Base-by-base conservation (phyloP, 2,329 filamentous ascomycete genomes). In the Metarhizium anisopliae region DNA sequence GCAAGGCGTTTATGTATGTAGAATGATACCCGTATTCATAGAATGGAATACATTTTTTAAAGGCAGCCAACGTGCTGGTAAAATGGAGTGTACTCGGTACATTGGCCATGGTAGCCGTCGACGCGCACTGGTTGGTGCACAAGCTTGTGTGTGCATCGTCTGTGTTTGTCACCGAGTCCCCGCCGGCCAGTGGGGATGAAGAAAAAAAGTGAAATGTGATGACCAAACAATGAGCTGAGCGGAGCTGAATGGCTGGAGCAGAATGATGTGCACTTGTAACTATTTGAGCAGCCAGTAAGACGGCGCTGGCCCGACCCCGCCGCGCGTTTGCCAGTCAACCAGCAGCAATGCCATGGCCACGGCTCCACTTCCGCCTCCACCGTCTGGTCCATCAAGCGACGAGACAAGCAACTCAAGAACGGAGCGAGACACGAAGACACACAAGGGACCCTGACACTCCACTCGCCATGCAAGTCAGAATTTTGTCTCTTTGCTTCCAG, bases 11-110 rank as follows among this genome's bases (percentile, higher is more conserved):
- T 45, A 14, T 16, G 32, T 45, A 14, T 16, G 32, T 14, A 54
- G 11, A n/a, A 57, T 56, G 50, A 56, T 50, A 55, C 47, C 51
- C 52, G 45, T 49, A 49, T 49, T 49, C 25, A 49, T 45, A 25
- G 42, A 29, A 49, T 14, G 11, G 45, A 49, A 49, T 30, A 30
- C 25, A 49, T 29, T 20, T 45, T 29, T 20, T 45, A n/a, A 43
- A 14, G 16, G n/a, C 13, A n/a, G n/a, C 40, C n/a, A 43, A 43
- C 3, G 16, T 14, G 16, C 10, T 43, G 16, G 16, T n/a, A 16
- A 18, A 43, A 25, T 25, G 25, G 3, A 25, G 25, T 25, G 25
- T 25, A 25, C 25, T 25, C 25, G 3, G 25, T 25, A 25, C 25
- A 25, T 25, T 25, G 25, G 25, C 25, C 25, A 25, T 25, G 25